phyloP scores from a whole-genome alignment of 2,329 filamentous ascomycete species.

The Lachnellula arida region DNA sequence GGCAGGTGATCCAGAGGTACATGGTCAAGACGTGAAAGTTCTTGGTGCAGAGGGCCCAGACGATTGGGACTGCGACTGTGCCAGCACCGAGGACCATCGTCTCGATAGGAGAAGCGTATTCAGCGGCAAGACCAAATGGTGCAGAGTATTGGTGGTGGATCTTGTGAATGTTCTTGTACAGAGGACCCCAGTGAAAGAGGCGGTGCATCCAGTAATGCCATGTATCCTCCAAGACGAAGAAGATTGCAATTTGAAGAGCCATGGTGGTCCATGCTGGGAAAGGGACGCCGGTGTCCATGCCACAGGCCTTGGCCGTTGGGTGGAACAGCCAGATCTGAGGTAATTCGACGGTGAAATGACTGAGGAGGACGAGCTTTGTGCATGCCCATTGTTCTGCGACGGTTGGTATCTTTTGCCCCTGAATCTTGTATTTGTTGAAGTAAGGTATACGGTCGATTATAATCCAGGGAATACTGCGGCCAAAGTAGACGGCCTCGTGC shows the following conservation, averaged over 20 bases:
- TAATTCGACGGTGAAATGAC: slow-evolving; percentile 95
- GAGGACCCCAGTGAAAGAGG: slow-evolving; percentile 84
- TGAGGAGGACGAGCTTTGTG: slow-evolving; percentile 85
- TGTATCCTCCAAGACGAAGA: slow-evolving; percentile 93
- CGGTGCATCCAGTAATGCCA: slow-evolving; percentile 99
- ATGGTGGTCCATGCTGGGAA: slow-evolving; percentile 86
- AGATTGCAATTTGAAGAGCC: slow-evolving; percentile 83
- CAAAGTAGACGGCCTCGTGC: slow-evolving; percentile 95
- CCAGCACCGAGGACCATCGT: slow-evolving; percentile 91
- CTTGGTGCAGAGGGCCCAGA: slow-evolving; percentile 77
- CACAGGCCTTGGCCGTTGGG: slow-evolving; percentile 88
- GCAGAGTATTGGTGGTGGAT: slow-evolving; percentile 99
- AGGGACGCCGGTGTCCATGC: slow-evolving; percentile 80
- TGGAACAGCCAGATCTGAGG: slow-evolving; percentile 99
- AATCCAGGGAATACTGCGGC: slow-evolving; percentile 81
- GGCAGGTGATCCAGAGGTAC: slow-evolving; percentile 92
- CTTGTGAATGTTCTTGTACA: slow-evolving; percentile 98
- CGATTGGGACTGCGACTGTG: slow-evolving; percentile 73
- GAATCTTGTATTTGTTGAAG: slow-evolving; percentile 93
- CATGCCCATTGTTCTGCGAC: slow-evolving; percentile 91
- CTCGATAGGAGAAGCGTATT: slow-evolving; percentile 97
- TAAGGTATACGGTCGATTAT: slow-evolving; percentile 83
- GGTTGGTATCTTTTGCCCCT: slow-evolving; percentile 83
- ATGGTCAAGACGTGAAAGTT: slow-evolving; percentile 95
- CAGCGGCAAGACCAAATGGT: slow-evolving; percentile 90